Conservation (phyloP, 192 early-diverging fungal genomes). For the Podochytrium sp. region DNA sequence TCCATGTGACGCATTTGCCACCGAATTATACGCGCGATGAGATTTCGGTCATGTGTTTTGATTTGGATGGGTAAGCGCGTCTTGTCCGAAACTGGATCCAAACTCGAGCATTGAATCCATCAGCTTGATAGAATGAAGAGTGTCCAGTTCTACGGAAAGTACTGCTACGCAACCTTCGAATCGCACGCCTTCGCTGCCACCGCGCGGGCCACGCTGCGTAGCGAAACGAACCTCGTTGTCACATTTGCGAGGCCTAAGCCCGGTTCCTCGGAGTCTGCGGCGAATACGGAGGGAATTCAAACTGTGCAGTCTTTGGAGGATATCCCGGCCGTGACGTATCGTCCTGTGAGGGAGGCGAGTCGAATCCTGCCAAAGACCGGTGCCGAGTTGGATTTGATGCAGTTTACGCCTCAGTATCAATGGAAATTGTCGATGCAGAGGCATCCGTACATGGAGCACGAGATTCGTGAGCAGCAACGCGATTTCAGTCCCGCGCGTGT, state of each 20-base stretch:
- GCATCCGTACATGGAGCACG: neutral
- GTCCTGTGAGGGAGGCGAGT: neutral
- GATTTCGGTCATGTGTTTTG: neutral
- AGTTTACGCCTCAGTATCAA: neutral
- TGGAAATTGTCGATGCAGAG: neutral
- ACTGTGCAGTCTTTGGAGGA: neutral
- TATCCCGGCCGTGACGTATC: neutral
- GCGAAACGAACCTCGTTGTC: constrained; percentile 21
- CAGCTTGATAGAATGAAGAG: neutral
- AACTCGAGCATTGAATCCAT: too few species aligned
- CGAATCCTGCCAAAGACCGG: neutral
- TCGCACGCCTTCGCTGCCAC: neutral
- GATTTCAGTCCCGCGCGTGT: neutral
- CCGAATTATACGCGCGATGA: constrained; percentile 21
- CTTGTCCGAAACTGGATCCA: too few species aligned
- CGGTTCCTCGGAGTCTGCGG: too few species aligned
- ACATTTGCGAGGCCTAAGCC: constrained; percentile 32
- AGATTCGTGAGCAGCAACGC: neutral
- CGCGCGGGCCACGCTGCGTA: neutral
- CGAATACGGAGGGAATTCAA: too few species aligned
- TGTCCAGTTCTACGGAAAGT: constrained; percentile 29
- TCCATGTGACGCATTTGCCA: constrained; percentile 26
- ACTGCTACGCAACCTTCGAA: constrained; percentile 22
- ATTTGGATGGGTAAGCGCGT: constrained; percentile 8
- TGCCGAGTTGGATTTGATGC: neutral